Base-by-base conservation (phyloP, 2,329 filamentous ascomycete species). In the Colletotrichum ledebouriae region DNA sequence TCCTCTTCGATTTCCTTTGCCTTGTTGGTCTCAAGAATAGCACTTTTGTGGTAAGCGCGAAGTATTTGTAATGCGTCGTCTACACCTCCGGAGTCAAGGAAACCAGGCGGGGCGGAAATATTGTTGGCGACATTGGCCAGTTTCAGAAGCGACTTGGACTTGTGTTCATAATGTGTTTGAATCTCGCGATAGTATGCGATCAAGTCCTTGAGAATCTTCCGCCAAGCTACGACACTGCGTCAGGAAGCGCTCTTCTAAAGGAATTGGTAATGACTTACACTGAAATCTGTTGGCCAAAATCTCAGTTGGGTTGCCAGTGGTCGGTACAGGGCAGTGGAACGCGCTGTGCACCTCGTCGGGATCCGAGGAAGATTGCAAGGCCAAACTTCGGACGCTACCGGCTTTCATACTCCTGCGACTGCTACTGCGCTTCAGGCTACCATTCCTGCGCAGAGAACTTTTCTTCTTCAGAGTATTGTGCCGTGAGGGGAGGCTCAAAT, bases 121-220 rank as follows among this genome's bases (percentile, higher is more conserved):
- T 94, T 97, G 79, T 94, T 94, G 74, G 97, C 88, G 15, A 94
- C 87, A 75, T 94, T 94, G 61, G 92, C 91, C 9, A 97, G 88
- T 73, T 97, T 97, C 67, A 93, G 78, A 4, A 97, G 84, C 7
- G 91, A 89, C 78, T 98, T 98, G 33, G 92, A 87, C 70, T 92
- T 90, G 63, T 91, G 87, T 76, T 99, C 95, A 79, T 98, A 98
- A 55, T 94, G 93, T 58, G 87, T 87, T 76, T 97, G 94, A 53
- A 98, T 90, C 78, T 98, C 96, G 74, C 93, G 90, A 78, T 98
- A 98, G 78, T 97, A 98, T 64, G 92, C 84, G 72, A 98, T 97
- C 50, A 98, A 85, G 73, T 98, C 94, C 78, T 98, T 98, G 60
- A 99, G 87, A 13, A 98, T 87, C 82, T 97, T 97, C 74, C 96